These are phyloP conservation scores for Suhomyces sp. DNA, from an alignment of 805 yeast genomes.

Conservation along the genomic window DNA sequence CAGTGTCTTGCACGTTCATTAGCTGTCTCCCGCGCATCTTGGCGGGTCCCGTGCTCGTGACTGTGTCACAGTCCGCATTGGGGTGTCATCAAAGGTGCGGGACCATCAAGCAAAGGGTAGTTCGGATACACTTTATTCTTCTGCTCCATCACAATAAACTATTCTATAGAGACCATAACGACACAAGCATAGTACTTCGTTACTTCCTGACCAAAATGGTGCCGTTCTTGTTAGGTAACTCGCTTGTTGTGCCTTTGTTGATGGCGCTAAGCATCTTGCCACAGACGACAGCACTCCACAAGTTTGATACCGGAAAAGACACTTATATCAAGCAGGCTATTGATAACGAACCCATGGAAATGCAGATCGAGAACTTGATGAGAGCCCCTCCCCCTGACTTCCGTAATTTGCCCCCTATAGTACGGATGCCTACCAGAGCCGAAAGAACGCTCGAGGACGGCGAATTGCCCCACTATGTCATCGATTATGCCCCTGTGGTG, in stretches of 20 bases:
- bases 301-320: constrained; percentile 11
- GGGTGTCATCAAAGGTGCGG: not conserved
- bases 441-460: constrained; percentile 46
- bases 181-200: not conserved
- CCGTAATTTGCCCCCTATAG: constrained; percentile 34
- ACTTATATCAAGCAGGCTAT: constrained; percentile 22
- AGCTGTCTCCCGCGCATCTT: not conserved
- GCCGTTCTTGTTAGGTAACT: not conserved
- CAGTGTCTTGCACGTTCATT: no score
- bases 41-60: not conserved
- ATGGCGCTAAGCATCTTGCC: not conserved
- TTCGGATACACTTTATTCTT: not conserved
- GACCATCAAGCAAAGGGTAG: not conserved
- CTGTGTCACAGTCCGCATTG: not conserved
- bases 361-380: constrained; percentile 23
- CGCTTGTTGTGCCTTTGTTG: not conserved
- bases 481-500: constrained; percentile 71
- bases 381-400: constrained; percentile 20
- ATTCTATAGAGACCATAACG: not conserved
- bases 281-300: not conserved
- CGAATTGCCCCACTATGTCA: constrained; percentile 60
- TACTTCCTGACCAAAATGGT: not conserved
- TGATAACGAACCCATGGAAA: constrained; percentile 15
- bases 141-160: not conserved
- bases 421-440: constrained; percentile 25